These are phyloP conservation scores for Huntiella bhutanensis DNA, from an alignment of 2,329 filamentous ascomycete genomes.

Conservation along the genomic window DNA sequence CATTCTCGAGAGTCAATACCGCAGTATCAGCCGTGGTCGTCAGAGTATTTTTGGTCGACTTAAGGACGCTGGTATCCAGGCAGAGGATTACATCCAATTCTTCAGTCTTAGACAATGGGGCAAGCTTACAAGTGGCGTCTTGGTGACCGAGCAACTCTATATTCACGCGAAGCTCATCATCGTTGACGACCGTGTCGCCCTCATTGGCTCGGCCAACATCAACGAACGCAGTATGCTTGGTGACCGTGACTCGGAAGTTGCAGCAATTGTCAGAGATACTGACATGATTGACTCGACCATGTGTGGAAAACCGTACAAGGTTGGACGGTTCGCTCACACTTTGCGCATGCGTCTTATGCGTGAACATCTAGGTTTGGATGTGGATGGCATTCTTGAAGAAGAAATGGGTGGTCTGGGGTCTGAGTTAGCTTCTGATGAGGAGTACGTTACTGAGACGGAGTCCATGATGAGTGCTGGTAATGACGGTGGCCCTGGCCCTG, in stretches of 20 bases:
- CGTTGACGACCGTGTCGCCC: slow-evolving; percentile 77
- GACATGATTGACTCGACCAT: slow-evolving; percentile 86
- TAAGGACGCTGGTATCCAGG: slow-evolving; percentile 62
- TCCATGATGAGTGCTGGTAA: slow-evolving; percentile 9
- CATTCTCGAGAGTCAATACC: slow-evolving; percentile 94
- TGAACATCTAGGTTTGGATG: slow-evolving; percentile 88
- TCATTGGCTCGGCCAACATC: slow-evolving; percentile 96
- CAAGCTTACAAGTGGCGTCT: slow-evolving; percentile 61
- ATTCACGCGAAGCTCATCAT: slow-evolving; percentile 96
- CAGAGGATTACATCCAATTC: slow-evolving; percentile 89
- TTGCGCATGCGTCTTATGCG: slow-evolving; percentile 87
- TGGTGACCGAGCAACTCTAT: slow-evolving; percentile 92
- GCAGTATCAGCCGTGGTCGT: slow-evolving; percentile 85
- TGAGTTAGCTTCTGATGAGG: slow-evolving; percentile 25
- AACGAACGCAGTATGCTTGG: slow-evolving; percentile 95
- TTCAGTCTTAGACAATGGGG: slow-evolving; percentile 88
- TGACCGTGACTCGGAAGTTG: slow-evolving; percentile 77
- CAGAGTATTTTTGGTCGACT: slow-evolving; percentile 81
- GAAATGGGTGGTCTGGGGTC: slow-evolving; percentile 51
- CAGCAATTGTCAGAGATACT: slow-evolving; percentile 75
- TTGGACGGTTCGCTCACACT: slow-evolving; percentile 82
- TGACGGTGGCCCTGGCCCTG: slow-evolving; percentile 13
- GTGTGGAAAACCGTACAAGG: slow-evolving; percentile 74
- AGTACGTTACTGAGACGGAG: slow-evolving; percentile 33
- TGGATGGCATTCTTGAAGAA: slow-evolving; percentile 74